A percentile compares a stretch with the other conserved stretches of the same genome.
Conservation (phyloP, 1,284 basidiomycete genomes). For the Hymenochaete sp. region DNA sequence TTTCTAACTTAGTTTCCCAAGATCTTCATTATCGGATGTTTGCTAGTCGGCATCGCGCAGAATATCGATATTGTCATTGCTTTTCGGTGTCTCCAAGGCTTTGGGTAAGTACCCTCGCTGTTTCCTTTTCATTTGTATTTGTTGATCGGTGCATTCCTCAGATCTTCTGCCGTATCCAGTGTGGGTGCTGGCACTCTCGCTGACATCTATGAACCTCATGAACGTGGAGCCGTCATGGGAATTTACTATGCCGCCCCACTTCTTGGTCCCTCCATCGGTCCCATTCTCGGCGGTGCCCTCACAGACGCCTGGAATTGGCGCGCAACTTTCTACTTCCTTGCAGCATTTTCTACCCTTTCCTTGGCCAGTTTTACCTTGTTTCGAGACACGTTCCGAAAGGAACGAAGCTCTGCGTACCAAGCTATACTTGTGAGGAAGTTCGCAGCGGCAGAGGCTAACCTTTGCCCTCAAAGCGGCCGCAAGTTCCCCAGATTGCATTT, state of each 20-base stretch:
- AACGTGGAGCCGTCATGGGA: conserved; percentile 75
- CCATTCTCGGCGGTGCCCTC: conserved; percentile 60
- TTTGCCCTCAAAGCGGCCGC: neutral
- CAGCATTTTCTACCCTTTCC: conserved; percentile 50
- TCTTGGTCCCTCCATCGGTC: conserved; percentile 59
- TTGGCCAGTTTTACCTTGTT: conserved; percentile 59
- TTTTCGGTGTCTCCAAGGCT: conserved; percentile 61
- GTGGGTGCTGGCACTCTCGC: conserved; percentile 77
- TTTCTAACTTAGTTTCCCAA: neutral
- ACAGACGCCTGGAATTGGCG: conserved; percentile 68
- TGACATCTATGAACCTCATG: conserved; percentile 72
- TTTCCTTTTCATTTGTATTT: neutral
- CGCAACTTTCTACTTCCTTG: conserved; percentile 74
- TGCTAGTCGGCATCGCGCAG: conserved; percentile 51
- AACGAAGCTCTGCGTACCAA: conserved; percentile 74
- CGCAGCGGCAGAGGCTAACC: conserved; percentile 16
- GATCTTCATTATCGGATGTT: conserved; percentile 48
- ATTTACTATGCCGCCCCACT: conserved; percentile 61
- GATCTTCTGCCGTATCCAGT: conserved; percentile 67
- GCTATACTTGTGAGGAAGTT: conserved; percentile 35
- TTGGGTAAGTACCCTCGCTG: conserved; percentile 35
- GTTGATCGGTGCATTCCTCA: conserved; percentile 25
- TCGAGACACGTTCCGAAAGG: conserved; percentile 75
- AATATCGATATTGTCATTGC: conserved; percentile 62
- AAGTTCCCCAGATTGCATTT: too few relatives aligned